Base-by-base conservation (phyloP, 2,329 filamentous ascomycete species). In the Aspergillus costaricaensis region DNA sequence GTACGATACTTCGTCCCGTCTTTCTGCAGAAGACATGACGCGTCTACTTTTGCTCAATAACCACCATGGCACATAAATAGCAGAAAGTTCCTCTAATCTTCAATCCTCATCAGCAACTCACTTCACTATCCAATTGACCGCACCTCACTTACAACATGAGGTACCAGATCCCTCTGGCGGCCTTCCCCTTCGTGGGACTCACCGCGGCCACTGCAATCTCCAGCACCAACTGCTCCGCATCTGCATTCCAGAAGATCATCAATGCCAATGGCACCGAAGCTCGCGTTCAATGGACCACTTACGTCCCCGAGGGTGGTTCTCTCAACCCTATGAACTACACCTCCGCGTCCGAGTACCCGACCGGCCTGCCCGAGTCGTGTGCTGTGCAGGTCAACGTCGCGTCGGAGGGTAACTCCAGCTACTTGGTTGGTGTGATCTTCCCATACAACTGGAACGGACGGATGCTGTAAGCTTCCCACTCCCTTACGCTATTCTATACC, bases 371-470 rank as follows among this genome's bases (percentile, higher is more conserved):
- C 3, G 50, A 38, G 50, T 17, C n/a, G 3, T 52, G 50, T 52
- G 50, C 30, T 12, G 50, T 52, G 10, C 50, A 52, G 17, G 21
- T 52, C n/a, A 38, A 52, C 27, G 30, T 52, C 6, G 10, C 50
- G 3, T 38, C 50, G 1, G 50, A 52, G 12, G 50, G 27, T 7
- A 52, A 38, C 50, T 38, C 50, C 50, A 52, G 27, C 50, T 52
- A 38, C 17, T 14, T 38, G 9, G 27, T 52, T 10, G 50, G 50
- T 0, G 10, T 52, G 7, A 38, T 52, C 8, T 38, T 52, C 12
- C 50, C 50, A 5, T 38, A 52, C 21, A 27, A 52, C 10, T 52
- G 50, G 50, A 38, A 52, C 7, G 50, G 50, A 38, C 50, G 50
- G 14, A 32, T 52, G 27, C 15, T 52, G 50, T 52, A 38, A 15